Evolutionary conservation across 805 yeast genomes (phyloP).

Genomic region (Hanseniaspora thailandica): DNA sequence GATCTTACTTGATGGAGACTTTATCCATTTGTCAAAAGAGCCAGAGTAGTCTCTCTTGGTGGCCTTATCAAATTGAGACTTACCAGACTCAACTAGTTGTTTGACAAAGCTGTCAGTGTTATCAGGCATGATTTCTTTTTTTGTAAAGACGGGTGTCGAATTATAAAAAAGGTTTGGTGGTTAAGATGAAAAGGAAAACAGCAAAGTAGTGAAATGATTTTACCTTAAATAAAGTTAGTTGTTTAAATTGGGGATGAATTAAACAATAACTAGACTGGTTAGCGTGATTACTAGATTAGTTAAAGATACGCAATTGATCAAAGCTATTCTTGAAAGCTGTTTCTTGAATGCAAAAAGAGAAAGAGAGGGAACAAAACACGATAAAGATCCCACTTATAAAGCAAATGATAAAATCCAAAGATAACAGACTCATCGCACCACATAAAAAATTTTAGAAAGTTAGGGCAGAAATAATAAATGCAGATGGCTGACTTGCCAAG

Average conservation of each 20-base stretch:
- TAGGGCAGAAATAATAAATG: too few relatives aligned
- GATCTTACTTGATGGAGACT: conserved; percentile 1
- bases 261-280: neutral
- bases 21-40: conserved; percentile 6
- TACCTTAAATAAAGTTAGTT: too few relatives aligned
- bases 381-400: too few relatives aligned
- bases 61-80: neutral
- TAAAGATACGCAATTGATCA: too few relatives aligned
- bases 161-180: neutral
- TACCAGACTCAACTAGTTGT: neutral
- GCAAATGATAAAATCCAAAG: neutral
- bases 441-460: too few relatives aligned
- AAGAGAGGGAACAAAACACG: too few relatives aligned
- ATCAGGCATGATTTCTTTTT: neutral
- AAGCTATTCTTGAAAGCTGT: too few relatives aligned
- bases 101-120: neutral
- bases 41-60: neutral
- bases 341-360: too few relatives aligned
- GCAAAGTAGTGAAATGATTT: too few relatives aligned
- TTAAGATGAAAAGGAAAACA: neutral
- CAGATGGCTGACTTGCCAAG: too few relatives aligned
- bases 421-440: neutral
- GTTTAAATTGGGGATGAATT: too few relatives aligned
- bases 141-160: neutral
- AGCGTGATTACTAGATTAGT: too few relatives aligned